Base-by-base conservation (phyloP, 257 asterid species). In the Nicotiana noctiflora region DNA sequence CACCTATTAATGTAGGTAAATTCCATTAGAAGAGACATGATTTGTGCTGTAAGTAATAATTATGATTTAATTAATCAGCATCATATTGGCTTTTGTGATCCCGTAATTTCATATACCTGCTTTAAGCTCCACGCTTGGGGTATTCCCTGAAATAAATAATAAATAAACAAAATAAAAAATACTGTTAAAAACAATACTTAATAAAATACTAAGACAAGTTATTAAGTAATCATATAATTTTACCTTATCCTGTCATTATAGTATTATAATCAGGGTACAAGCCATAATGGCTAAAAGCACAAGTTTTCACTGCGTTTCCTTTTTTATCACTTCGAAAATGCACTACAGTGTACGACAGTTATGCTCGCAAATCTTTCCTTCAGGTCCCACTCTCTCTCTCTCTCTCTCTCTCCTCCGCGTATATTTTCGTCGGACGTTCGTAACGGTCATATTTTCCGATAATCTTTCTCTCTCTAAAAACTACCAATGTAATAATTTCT, bases 371-470 rank as follows among this genome's bases (percentile, higher is more conserved):
- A 83, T 77, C 81, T 85, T 62, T 77, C 83, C 72, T 44, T 27
- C 70, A 25, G 77, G 78, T 44, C 82, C 79, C 76, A 82, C 76
- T 76, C 13, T 37, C 61, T 66, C 83, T 57, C 79, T 79, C 51
- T 77, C 79, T 64, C 52, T 64, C 19, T 60, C 40, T 57, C 62
- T n/a, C 83, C 82, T 79, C 80, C 78, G 75, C 79, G 67, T 57
- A 84, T 81, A 66, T 61, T 77, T 19, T 81, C 89, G 66, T 85
- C 90, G 86, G 89, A 72, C 31, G 53, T 80, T 61, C 63, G 75
- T 84, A 89, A 89, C 92, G 92, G 90, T 85, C 88, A 86, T 67
- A 79, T 89, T 82, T 56, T 75, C 85, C 83, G 79, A 74, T 62
- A 67, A 19, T 72, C 74, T 55, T 84, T 83, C 82, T 79, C 86